These are phyloP conservation scores for Trebouxia sp. DNA, from an alignment of 139 green algal genomes.

Conservation along the genomic window DNA sequence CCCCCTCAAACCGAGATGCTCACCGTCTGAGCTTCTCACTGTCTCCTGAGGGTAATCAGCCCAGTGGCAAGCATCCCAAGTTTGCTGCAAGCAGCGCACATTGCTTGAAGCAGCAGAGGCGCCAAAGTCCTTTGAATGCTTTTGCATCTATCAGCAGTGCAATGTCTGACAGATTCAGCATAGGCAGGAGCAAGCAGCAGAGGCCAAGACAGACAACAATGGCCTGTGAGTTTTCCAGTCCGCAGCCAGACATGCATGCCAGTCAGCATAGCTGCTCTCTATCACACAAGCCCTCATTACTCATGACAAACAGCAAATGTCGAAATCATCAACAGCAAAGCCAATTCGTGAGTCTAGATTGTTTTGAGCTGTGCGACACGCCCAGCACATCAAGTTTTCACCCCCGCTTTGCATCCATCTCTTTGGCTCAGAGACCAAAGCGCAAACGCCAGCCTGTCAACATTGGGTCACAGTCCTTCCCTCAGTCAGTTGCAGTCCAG, in stretches of 20 bases:
- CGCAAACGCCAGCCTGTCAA: neutral
- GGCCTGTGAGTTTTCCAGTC: no score
- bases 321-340: neutral
- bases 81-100: neutral
- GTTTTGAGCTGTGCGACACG: neutral
- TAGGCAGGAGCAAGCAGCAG: no score
- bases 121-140: neutral
- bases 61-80: neutral
- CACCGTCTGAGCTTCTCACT: neutral
- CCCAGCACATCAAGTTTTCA: neutral
- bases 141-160: neutral
- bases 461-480: neutral
- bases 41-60: neutral
- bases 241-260: no score
- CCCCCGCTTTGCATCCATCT: neutral
- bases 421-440: neutral
- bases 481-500: neutral
- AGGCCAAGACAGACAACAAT: no score
- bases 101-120: neutral
- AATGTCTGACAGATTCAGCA: neutral
- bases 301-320: no score
- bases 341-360: neutral
- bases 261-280: no score
- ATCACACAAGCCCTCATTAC: no score
- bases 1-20: no score